A percentile compares a stretch with the other conserved stretches of the same genome.
Conservation (phyloP, 2,329 filamentous ascomycete species). For the Colletotrichum graminicola region DNA sequence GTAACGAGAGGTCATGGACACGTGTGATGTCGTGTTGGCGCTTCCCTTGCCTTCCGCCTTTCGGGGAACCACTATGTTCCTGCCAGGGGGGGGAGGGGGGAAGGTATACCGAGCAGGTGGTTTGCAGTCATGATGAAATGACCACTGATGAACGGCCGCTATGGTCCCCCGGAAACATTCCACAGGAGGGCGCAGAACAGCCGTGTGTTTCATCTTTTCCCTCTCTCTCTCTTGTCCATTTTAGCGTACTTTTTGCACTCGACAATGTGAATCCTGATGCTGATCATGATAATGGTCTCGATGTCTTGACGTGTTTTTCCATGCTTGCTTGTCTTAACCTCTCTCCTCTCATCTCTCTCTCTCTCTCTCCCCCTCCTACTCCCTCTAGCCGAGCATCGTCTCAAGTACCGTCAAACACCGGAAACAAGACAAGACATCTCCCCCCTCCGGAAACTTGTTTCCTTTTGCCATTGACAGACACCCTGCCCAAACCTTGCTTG, state of each 20-base stretch:
- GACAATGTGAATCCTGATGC: constrained; percentile 1
- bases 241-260: background rate
- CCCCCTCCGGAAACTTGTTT: background rate
- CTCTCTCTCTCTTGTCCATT: background rate
- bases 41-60: background rate
- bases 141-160: constrained; percentile 7
- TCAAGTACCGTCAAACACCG: background rate
- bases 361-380: too few relatives aligned
- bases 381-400: background rate
- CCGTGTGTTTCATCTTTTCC: constrained; percentile 31
- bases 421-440: background rate
- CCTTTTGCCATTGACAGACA: background rate
- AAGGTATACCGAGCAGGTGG: background rate
- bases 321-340: background rate
- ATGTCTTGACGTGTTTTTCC: background rate
- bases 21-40: background rate
- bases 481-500: background rate
- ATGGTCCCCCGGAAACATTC: constrained; percentile 28
- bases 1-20: background rate
- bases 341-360: background rate
- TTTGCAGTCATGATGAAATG: constrained; percentile 2
- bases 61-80: background rate
- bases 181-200: constrained; percentile 19
- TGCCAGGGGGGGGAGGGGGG: background rate
- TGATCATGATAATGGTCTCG: background rate